Evolutionary conservation across 2,329 filamentous ascomycete species (phyloP), one percentile per base, ranked within the genome.

Genomic region (Colletotrichum lindemuthianum): DNA sequence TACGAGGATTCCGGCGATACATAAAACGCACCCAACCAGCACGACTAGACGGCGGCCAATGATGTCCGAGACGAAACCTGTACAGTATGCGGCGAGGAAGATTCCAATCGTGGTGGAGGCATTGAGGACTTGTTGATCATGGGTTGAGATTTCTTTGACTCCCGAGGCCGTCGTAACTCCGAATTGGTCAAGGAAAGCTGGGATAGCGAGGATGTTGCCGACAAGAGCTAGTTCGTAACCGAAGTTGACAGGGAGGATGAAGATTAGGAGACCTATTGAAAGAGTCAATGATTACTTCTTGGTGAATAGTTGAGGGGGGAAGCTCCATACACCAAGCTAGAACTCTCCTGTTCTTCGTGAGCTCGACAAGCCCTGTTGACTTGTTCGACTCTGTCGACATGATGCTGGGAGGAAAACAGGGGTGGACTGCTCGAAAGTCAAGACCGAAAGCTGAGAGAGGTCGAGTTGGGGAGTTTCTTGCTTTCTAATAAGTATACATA

Each of bases 171-270:
- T 13, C 24, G 70, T 57, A 24, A 24, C 24, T 2, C 73, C 72
- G 44, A 75, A 75, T 2, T 57, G 60, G 15, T 69, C 37, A 3
- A 70, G 69, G 43, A 74, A 75, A 2, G 71, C 67, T 2, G 67
- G 68, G 0, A 74, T 70, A 10, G 73, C 72, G 13, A 75, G 69
- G 10, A 75, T 67, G 45, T 75, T 74, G 33, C 73, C 73, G 8
- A 74, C 66, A 36, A 68, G 73, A 37, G 65, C 66, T 12, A 68
- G 56, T 50, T 75, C 73, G 39, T 75, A 75, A 37, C 73, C 73
- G 33, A 66, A 66, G 49, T 63, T 66, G 16, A 66, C 41, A 3
- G 64, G 64, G 11, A 66, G 32, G 15, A 66, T 50, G 34, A 51
- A 63, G 15, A 63, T 66, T 33, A 59, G 9, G 32, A 63, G 55